A percentile compares a stretch with the other conserved stretches of the same genome.
Evolutionary conservation across 2,329 filamentous ascomycete genomes (phyloP).

Genomic region (Scytalidium sp.): DNA sequence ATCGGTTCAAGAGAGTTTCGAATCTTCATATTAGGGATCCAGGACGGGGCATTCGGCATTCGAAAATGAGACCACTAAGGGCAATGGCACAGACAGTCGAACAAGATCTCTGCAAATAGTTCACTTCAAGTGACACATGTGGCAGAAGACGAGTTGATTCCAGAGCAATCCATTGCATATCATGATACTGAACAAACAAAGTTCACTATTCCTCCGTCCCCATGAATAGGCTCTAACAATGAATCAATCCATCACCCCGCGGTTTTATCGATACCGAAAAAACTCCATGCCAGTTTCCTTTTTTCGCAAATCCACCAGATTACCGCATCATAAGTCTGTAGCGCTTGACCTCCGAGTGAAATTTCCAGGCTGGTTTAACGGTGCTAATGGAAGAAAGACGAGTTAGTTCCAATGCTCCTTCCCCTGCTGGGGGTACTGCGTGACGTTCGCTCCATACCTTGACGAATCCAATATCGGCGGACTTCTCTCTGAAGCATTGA

Average conservation of each 20-base stretch:
- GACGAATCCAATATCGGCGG: constrained; percentile 69
- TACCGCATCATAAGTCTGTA: background rate
- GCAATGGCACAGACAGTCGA: no score
- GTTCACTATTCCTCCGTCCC: background rate
- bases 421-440: background rate
- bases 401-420: background rate
- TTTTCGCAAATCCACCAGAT: background rate
- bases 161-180: background rate
- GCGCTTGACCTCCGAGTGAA: background rate
- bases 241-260: background rate
- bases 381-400: background rate
- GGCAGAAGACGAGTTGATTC: background rate
- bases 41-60: no score
- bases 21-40: no score
- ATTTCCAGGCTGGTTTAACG: background rate
- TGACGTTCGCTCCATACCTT: constrained; percentile 51
- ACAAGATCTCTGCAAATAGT: no score
- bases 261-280: background rate
- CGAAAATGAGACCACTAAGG: no score
- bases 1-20: no score
- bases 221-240: background rate
- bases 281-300: background rate
- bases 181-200: background rate
- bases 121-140: no score
- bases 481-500: constrained; percentile 76